These are phyloP conservation scores for Sanghuangporus weigelae DNA, from an alignment of 1,284 basidiomycete species.

Conservation along the genomic window DNA sequence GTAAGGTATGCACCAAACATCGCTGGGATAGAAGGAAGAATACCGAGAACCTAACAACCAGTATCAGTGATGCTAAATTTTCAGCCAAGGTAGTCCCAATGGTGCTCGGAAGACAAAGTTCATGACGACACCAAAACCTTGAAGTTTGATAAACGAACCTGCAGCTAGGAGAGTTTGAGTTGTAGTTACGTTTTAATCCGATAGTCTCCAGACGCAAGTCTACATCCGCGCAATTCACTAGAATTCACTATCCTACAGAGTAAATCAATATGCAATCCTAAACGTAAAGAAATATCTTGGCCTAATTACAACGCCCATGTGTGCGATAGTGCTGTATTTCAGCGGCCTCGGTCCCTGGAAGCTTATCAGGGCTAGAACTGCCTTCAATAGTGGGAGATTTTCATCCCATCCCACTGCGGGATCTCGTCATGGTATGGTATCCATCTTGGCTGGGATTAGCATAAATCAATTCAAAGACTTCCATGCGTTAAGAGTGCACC, in stretches of 20 bases:
- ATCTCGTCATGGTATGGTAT: not conserved
- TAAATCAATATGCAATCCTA: not conserved
- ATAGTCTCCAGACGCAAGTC: not conserved
- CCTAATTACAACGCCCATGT: not conserved
- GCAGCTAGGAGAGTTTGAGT: not conserved
- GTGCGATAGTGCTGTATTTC: not conserved
- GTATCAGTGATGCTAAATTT: not conserved
- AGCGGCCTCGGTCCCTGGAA: not conserved
- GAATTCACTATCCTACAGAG: not conserved
- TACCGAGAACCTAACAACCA: not conserved
- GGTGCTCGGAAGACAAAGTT: not conserved
- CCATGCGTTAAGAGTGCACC: not conserved
- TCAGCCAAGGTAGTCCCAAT: not conserved
- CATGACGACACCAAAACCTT: not conserved
- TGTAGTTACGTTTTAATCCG: not conserved
- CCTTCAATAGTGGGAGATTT: not conserved
- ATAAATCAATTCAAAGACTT: not conserved
- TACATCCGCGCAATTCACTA: not conserved
- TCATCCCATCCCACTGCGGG: not conserved
- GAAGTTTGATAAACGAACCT: not conserved
- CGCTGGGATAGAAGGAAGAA: not conserved
- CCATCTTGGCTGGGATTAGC: not conserved
- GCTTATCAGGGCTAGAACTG: not conserved
- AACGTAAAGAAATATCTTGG: not conserved
- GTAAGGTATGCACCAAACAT: not conserved